Base-by-base conservation (phyloP, 805 yeast species). In the Komagataella phaffii region DNA sequence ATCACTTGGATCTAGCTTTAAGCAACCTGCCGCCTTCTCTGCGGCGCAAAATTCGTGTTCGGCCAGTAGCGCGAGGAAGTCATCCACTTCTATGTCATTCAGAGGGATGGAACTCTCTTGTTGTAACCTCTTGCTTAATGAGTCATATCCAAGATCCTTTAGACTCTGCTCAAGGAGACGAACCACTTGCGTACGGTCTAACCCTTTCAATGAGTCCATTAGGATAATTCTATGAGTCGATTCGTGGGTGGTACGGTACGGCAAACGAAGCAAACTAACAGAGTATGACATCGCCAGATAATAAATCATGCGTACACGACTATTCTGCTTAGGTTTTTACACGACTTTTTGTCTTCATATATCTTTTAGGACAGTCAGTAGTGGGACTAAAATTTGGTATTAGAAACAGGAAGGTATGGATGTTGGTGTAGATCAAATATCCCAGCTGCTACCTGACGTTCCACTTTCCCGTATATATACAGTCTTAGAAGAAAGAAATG, bases 91-190 rank as follows among this genome's bases (percentile, higher is more conserved):
- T 7, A 46, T 6, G 43, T 47, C 52, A 23, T 44, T 43, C 17
- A 49, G 18, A 12, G 17, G 10, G 7, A 50, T 40, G 10, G 49
- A 49, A 12, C 47, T 40, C n/a, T 18, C 45, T 10, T 23, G 46
- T 17, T 14, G 36, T 7, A 50, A 40, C n/a, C 47, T 40, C 18
- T 30, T 18, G 46, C 49, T 19, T 14, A 47, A 24, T 21, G 46
- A 18, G 24, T 47, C 45, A 24, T 46, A 50, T n/a, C 52, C 52
- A 14, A 50, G 44, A 43, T 50, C 52, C n/a, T n/a, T 8, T 43
- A 50, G 49, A 24, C 47, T 23, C 43, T 50, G 52, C 3, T 24
- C 49, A 17, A 50, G n/a, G n/a, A 50, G 49, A 4, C 52, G 44
- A 10, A 45, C 24, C 23, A 50, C 10, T 23, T 50, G 49, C 21